Evolutionary conservation across 257 asterid genomes (phyloP), one percentile per base, ranked within the genome.

Genomic region (Solanum corneliomulleri): DNA sequence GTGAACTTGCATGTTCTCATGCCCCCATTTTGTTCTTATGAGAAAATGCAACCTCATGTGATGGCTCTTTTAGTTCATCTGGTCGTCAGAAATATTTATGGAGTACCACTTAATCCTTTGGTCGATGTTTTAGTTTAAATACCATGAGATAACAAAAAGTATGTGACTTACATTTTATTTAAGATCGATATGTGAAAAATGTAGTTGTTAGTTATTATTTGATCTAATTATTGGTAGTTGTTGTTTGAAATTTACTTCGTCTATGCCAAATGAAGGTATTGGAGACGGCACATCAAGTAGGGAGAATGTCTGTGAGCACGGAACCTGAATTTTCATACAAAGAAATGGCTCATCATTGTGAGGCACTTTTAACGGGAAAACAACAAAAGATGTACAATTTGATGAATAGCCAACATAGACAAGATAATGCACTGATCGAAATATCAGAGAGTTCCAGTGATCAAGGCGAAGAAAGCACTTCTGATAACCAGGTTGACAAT

Each of bases 271-370:
- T 47, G 56, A 89, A 95, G 99, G 98, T 95, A 77, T 88, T 93
- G 93, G 98, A 95, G 88, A 93, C 98, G 2, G 97, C 96, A 4
- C 96, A 93, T 82, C 91, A 93, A 85, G 98, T 94, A 11, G 95
- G 98, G 39, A 90, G 98, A 93, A 84, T 93, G 88, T 93, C 99
- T 0, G 96, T 91, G 89, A 90, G 95, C 91, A 90, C 92, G 1
- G 92, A 93, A 12, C 93, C 95, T 21, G 94, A 93, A 78, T 89
- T 94, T 12, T 91, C 99, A 5, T 96, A 92, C 92, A 92, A 90
- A 87, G 99, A 96, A 89, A 92, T 93, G 97, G 95, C 99, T 11
- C 87, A 87, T 76, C 97, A 92, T 42, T 95, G 98, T 31, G 98
- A 97, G 90, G 83, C 95, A 21, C 97, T 90, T 82, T 70, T 88